These are phyloP conservation scores for Candida sakaeoensis DNA, from an alignment of 805 yeast species.

Conservation along the genomic window DNA sequence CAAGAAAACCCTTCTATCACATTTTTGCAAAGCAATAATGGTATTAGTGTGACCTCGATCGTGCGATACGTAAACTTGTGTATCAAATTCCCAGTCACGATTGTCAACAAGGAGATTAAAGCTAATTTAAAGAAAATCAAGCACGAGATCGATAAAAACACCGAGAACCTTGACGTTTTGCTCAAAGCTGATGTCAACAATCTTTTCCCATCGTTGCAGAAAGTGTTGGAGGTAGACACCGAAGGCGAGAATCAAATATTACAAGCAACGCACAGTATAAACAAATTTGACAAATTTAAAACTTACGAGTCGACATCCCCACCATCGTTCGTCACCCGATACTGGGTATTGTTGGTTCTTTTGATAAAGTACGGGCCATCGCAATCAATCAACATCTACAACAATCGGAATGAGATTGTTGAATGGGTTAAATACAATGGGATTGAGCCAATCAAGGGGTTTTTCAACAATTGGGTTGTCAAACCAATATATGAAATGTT, in stretches of 20 bases:
- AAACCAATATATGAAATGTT: constrained; percentile 70
- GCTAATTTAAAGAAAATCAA: constrained; percentile 18
- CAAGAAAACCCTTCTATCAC: constrained; percentile 16
- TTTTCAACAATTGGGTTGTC: constrained; percentile 79
- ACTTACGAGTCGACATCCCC: constrained; percentile 10
- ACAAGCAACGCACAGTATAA: constrained; percentile 6
- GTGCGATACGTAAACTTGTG: constrained; percentile 9
- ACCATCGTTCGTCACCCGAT: constrained; percentile 46
- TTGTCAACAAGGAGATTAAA: constrained; percentile 25
- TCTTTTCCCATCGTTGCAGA: neutral
- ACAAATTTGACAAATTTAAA: constrained; percentile 10
- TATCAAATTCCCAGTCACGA: constrained; percentile 17
- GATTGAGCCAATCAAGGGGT: constrained; percentile 60
- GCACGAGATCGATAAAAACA: constrained; percentile 20
- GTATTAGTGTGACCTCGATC: neutral
- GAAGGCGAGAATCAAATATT: constrained; percentile 3
- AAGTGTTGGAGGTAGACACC: neutral
- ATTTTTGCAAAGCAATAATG: constrained; percentile 9
- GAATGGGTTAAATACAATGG: constrained; percentile 58
- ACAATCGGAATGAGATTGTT: constrained; percentile 50
- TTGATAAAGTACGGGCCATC: constrained; percentile 52
- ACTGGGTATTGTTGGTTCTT: constrained; percentile 61
- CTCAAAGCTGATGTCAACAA: constrained; percentile 14
- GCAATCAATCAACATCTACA: constrained; percentile 38
- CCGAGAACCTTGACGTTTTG: constrained; percentile 22